These are phyloP conservation scores for Claviceps pazoutovae DNA, from an alignment of 2,329 filamentous ascomycete genomes.

Conservation along the genomic window DNA sequence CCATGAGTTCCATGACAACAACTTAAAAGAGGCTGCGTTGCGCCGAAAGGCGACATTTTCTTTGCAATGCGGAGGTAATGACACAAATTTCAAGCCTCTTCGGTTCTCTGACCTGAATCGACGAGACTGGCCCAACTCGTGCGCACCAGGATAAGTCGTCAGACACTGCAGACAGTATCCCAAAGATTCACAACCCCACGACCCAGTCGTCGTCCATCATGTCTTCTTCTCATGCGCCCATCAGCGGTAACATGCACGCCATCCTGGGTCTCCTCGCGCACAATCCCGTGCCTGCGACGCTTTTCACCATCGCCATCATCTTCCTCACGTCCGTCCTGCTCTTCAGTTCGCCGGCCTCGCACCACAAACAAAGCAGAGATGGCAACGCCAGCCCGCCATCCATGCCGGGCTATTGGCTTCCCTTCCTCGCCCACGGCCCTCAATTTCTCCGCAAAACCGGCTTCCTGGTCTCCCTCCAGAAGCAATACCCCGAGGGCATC, in stretches of 20 bases:
- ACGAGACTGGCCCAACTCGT: no score
- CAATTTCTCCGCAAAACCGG: constrained; percentile 16
- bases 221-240: not conserved
- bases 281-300: not conserved
- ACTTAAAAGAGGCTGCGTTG: no score
- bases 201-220: not conserved
- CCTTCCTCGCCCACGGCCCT: constrained; percentile 22
- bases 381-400: constrained; percentile 10
- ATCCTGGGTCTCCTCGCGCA: not conserved
- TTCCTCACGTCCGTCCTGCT: constrained; percentile 4
- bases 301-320: constrained; percentile 1
- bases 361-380: constrained; percentile 5
- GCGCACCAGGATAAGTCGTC: no score
- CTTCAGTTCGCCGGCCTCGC: constrained; percentile 24
- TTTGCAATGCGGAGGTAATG: no score
- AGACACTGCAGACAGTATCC: no score
- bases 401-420: constrained; percentile 21
- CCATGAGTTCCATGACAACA: no score
- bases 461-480: constrained; percentile 18
- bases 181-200: no score
- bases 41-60: no score
- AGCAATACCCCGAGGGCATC: constrained; percentile 19
- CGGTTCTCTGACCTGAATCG: no score
- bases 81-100: no score
- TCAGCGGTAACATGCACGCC: not conserved